Conservation (phyloP, 257 asterid genomes). For the Solanum sitiens region DNA sequence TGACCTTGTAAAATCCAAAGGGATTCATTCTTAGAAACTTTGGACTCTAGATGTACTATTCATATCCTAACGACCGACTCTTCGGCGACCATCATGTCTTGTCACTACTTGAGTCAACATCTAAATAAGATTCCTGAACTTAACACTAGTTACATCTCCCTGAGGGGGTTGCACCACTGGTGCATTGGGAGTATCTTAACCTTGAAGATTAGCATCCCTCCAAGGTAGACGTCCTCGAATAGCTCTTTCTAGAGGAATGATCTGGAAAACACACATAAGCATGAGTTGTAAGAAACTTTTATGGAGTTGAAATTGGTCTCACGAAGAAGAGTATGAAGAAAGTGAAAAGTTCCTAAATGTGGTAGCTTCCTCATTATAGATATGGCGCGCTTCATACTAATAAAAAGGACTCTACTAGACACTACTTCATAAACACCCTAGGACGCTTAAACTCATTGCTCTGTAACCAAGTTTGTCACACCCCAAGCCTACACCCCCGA, state of each 20-base stretch:
- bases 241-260: no score
- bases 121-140: neutral
- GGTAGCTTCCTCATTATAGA: neutral
- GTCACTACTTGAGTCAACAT: neutral
- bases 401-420: neutral
- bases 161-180: neutral
- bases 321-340: neutral
- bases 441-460: neutral
- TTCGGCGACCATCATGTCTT: neutral
- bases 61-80: fast-evolving
- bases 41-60: no score
- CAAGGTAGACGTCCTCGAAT: neutral
- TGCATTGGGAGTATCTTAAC: neutral
- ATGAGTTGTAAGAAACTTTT: no score
- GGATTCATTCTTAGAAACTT: neutral
- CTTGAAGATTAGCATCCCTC: neutral
- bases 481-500: neutral
- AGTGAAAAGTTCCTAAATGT: neutral
- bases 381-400: neutral
- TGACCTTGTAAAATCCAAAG: neutral
- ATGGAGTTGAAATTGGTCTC: no score
- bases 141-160: no score
- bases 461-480: neutral
- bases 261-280: neutral
- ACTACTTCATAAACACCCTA: neutral